Percentiles rank a stretch among this genome's conserved stretches.
phyloP scores from a whole-genome alignment of 2,329 filamentous ascomycete genomes.

The Xylaria sp. region DNA sequence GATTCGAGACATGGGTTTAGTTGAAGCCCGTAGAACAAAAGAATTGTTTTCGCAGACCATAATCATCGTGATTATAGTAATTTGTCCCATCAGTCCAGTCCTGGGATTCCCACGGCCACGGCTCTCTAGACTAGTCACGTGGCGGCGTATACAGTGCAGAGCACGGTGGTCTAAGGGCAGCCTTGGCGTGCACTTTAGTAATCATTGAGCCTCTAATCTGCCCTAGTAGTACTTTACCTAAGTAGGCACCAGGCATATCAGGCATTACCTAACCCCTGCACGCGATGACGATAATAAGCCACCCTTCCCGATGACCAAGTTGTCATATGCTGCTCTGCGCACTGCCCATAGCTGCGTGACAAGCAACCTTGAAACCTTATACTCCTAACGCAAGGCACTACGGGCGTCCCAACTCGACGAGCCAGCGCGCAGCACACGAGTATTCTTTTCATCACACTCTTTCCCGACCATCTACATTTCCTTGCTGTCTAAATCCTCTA shows the following conservation, averaged over 20 bases:
- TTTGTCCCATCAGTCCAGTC: not conserved
- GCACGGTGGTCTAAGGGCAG: no score
- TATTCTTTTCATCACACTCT: not conserved
- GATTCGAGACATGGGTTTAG: not conserved
- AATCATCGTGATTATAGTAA: not conserved
- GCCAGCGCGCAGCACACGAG: not conserved
- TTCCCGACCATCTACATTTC: not conserved
- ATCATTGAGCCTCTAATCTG: not conserved
- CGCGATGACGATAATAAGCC: slow-evolving; percentile 33
- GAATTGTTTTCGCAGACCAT: not conserved
- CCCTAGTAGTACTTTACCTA: no score
- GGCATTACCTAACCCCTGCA: slow-evolving; percentile 17
- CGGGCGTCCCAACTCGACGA: no score
- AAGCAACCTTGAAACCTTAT: slow-evolving; percentile 4
- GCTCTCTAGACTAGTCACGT: no score
- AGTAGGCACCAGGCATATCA: not conserved
- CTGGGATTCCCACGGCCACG: not conserved
- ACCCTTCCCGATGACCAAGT: slow-evolving; percentile 18
- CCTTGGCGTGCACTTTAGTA: not conserved
- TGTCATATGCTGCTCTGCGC: not conserved
- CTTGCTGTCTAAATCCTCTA: slow-evolving; percentile 19
- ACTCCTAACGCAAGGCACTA: not conserved
- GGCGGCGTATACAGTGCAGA: no score
- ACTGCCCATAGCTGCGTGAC: not conserved
- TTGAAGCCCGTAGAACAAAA: not conserved